These are phyloP conservation scores for Puccinia hordei DNA, from an alignment of 1,284 basidiomycete genomes.

Conservation along the genomic window DNA sequence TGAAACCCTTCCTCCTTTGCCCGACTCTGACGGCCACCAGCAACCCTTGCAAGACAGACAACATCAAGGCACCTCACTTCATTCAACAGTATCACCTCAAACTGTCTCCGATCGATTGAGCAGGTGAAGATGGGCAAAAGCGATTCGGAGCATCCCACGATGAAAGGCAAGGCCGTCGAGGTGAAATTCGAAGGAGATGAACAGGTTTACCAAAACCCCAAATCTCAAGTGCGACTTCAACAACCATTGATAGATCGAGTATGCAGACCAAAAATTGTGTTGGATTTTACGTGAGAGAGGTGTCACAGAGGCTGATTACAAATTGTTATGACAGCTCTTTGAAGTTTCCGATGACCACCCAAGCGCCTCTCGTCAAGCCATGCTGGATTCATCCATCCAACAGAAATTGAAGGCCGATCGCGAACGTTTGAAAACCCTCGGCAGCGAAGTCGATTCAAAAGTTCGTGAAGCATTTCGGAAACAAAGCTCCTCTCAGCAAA, in stretches of 20 bases:
- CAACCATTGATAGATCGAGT: conserved; percentile 43
- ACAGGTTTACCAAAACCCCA: conserved; percentile 41
- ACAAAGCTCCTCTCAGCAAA: conserved; percentile 16
- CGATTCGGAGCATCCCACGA: neutral
- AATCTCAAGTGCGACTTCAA: conserved; percentile 37
- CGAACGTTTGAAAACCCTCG: conserved; percentile 29
- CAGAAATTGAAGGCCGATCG: conserved; percentile 37
- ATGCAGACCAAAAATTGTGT: neutral
- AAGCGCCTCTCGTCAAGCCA: conserved; percentile 35
- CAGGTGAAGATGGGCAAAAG: neutral
- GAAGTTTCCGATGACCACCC: conserved; percentile 28
- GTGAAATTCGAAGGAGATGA: conserved; percentile 23
- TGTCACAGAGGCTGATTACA: neutral
- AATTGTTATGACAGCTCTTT: neutral
- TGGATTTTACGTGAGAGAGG: no score
- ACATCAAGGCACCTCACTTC: neutral
- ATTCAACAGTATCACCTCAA: neutral
- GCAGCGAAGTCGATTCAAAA: conserved; percentile 45
- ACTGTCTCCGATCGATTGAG: neutral
- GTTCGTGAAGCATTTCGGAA: conserved; percentile 35
- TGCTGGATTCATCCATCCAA: conserved; percentile 35
- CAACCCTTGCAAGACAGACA: neutral
- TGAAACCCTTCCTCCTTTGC: neutral
- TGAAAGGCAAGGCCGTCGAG: conserved; percentile 16
- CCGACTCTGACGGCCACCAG: neutral